Conservation (phyloP, 2,329 filamentous ascomycete genomes). For the Drechslera avenae region DNA sequence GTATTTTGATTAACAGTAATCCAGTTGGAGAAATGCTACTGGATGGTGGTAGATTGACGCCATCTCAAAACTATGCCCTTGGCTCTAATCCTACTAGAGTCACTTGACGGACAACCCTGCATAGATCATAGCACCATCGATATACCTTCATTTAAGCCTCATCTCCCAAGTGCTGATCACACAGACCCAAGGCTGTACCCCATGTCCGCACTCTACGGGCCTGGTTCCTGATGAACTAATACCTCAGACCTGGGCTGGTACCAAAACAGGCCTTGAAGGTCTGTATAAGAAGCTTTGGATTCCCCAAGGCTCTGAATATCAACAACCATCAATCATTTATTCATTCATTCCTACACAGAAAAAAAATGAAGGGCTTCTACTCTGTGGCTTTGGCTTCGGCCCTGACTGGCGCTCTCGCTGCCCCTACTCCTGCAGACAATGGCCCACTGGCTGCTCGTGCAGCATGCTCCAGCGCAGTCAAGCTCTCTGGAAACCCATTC, state of each 20-base stretch:
- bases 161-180: conserved; percentile 32
- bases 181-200: conserved; percentile 36
- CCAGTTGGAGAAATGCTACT: neutral
- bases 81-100: conserved; percentile 20
- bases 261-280: conserved; percentile 6
- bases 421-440: conserved; percentile 40
- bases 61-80: conserved; percentile 15
- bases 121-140: conserved; percentile 33
- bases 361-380: conserved; percentile 45
- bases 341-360: conserved; percentile 15
- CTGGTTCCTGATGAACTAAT: conserved; percentile 42
- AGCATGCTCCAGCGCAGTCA: conserved; percentile 45
- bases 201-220: conserved; percentile 40
- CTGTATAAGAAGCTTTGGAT: conserved; percentile 40
- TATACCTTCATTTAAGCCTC: conserved; percentile 41
- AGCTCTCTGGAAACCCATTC: conserved; percentile 59
- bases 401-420: conserved; percentile 43
- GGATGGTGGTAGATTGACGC: conserved; percentile 10
- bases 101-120: conserved; percentile 30
- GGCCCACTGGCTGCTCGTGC: conserved; percentile 42
- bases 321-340: conserved; percentile 25
- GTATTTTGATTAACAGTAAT: no score
- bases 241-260: conserved; percentile 12
- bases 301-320: conserved; percentile 23
- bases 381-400: conserved; percentile 42